Conservation (phyloP, 495 filamentous ascomycete genomes). For the Xylaria longipes region DNA sequence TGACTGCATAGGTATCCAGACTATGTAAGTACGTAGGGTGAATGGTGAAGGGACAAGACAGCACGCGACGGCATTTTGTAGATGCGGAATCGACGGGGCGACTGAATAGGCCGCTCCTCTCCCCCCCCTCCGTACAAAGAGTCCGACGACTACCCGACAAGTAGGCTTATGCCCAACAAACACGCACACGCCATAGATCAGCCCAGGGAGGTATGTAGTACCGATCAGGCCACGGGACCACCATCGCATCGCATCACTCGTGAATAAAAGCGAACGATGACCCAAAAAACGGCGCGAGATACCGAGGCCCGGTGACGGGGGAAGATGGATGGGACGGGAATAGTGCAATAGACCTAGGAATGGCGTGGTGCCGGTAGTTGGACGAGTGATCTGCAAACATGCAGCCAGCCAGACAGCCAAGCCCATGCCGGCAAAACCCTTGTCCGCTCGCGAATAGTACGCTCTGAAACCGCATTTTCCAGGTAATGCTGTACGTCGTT, state of each 20-base stretch:
- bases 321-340: neutral
- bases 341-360: neutral
- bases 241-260: conserved; percentile 6
- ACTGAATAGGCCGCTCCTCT: neutral
- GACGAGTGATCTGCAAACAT: conserved; percentile 16
- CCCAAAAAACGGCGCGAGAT: neutral
- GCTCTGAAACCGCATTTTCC: neutral
- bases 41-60: neutral
- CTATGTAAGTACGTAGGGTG: neutral
- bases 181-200: neutral
- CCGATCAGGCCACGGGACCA: conserved; percentile 14
- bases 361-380: conserved; percentile 21
- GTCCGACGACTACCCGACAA: neutral
- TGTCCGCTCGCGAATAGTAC: neutral
- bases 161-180: neutral
- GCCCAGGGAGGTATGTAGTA: neutral
- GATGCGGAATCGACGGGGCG: neutral
- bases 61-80: conserved; percentile 12
- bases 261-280: neutral
- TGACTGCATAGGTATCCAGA: conserved; percentile 56
- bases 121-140: neutral
- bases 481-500: neutral
- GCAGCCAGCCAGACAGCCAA: conserved; percentile 10
- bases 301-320: conserved; percentile 6
- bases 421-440: neutral